A percentile compares a stretch with the other conserved stretches of the same genome.
Evolutionary conservation across 257 asterid species (phyloP).

Genomic region (Jacaranda copaia): DNA sequence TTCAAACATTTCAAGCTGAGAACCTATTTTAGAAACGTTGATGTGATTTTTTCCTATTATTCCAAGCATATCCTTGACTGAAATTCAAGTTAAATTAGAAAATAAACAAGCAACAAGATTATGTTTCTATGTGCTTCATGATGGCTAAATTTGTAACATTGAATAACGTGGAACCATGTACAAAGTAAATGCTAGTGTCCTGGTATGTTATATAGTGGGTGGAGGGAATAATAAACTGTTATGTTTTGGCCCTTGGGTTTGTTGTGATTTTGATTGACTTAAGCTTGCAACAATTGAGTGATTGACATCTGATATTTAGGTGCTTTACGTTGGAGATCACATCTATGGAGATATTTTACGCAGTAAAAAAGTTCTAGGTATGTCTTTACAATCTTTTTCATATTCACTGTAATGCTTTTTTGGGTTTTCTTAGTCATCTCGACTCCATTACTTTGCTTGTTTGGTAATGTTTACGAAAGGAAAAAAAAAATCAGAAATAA

Average conservation of each 20-base stretch:
- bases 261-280: neutral
- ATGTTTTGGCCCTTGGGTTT: conserved; percentile 22
- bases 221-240: neutral
- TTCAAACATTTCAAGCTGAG: neutral
- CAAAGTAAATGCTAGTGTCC: neutral
- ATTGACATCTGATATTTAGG: conserved; percentile 55
- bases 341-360: conserved; percentile 97
- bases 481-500: neutral
- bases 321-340: conserved; percentile 98
- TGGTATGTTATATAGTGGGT: neutral
- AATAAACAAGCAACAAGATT: conserved; percentile 9
- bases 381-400: conserved; percentile 26
- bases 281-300: neutral
- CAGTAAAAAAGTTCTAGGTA: conserved; percentile 95
- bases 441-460: conserved; percentile 19
- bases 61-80: conserved; percentile 8
- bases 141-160: conserved; percentile 8
- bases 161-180: neutral
- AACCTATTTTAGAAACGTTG: conserved; percentile 20
- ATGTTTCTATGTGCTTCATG: neutral
- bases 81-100: conserved; percentile 15
- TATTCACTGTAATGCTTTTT: conserved; percentile 5
- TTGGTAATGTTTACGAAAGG: conserved; percentile 21
- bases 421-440: neutral
- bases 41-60: neutral